Conservation (phyloP, 495 filamentous ascomycete genomes). For the Articulospora tetracladia region DNA sequence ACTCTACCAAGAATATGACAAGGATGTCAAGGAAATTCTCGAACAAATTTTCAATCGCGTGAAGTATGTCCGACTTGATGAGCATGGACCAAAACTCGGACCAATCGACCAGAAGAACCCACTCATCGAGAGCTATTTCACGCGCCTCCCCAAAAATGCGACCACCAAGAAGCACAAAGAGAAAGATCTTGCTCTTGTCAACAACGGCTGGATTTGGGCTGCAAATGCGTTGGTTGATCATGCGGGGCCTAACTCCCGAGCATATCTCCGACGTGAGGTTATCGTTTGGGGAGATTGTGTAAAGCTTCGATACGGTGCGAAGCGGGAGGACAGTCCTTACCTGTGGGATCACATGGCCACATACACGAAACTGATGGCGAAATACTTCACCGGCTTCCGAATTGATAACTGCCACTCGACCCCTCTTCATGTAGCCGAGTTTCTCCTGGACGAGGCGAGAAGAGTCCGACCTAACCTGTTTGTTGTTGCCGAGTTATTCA, state of each 20-base stretch:
- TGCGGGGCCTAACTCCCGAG: slow-evolving; percentile 80
- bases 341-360: slow-evolving; percentile 94
- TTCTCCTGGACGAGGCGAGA: slow-evolving; percentile 88
- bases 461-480: slow-evolving; percentile 84
- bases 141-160: slow-evolving; percentile 77
- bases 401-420: slow-evolving; percentile 99
- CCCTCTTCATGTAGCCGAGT: slow-evolving; percentile 87
- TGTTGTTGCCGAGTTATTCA: slow-evolving; percentile 95
- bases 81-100: slow-evolving; percentile 84
- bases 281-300: slow-evolving; percentile 99
- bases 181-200: slow-evolving; percentile 77
- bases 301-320: slow-evolving; percentile 85
- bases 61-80: slow-evolving; percentile 88
- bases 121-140: slow-evolving; percentile 95
- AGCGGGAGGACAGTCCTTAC: slow-evolving; percentile 82
- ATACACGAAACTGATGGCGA: slow-evolving; percentile 91
- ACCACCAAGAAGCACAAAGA: slow-evolving; percentile 71
- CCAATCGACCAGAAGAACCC: slow-evolving; percentile 71
- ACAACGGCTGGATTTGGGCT: slow-evolving; percentile 99
- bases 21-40: slow-evolving; percentile 74
- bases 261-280: slow-evolving; percentile 90
- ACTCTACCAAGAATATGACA: slow-evolving; percentile 88
- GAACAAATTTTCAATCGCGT: slow-evolving; percentile 91
- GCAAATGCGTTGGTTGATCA: slow-evolving; percentile 92
- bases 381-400: slow-evolving; percentile 91